Base-by-base conservation (phyloP, 257 asterid species). In the Solanum paucissectum region DNA sequence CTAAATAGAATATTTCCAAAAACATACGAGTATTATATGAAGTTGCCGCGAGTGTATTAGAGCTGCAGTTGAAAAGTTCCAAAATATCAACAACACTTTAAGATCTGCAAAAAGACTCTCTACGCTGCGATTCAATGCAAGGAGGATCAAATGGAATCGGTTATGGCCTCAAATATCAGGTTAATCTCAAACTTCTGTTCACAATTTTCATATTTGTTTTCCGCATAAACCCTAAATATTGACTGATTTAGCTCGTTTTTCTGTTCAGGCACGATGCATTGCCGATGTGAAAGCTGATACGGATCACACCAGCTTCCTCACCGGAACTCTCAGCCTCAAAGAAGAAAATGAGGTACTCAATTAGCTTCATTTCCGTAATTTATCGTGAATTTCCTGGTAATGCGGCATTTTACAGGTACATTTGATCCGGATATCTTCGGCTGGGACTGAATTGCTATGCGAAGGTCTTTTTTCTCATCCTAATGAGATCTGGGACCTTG, bases 101-200 rank as follows among this genome's bases (percentile, higher is more conserved):
- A 79, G 84, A 79, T 49, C 62, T 42, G 38, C 60, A 76, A 29
- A 8, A 37, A 38, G 83, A n/a, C 33, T 74, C 84, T 44, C 38
- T 44, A 49, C 42, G 20, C 69, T 81, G 69, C 84, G 29, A 76
- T 46, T 44, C 88, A 73, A 88, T 97, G 99, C 99, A 96, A 94
- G 98, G 94, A 84, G 96, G 95, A 93, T 90, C 99, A 36, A 92
- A 94, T 44, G 98, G 99, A 86, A 90, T 95, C 88, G 99, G 99
- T 88, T 96, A 97, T 83, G 99, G 99, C 74, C 98, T 96, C 88
- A 97, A 97, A 89, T 97, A 95, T 86, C 99, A 97, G 98, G 99
- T 96, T 29, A 81, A 29, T 29, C 58, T 2, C 25, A 44, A 79
- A 52, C 62, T 16, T n/a, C 64, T 77, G 5, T 42, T 12, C 83